Evolutionary conservation across 2,329 filamentous ascomycete genomes (phyloP), one percentile per base, ranked within the genome.

Genomic region (Fusarium staphyleae): DNA sequence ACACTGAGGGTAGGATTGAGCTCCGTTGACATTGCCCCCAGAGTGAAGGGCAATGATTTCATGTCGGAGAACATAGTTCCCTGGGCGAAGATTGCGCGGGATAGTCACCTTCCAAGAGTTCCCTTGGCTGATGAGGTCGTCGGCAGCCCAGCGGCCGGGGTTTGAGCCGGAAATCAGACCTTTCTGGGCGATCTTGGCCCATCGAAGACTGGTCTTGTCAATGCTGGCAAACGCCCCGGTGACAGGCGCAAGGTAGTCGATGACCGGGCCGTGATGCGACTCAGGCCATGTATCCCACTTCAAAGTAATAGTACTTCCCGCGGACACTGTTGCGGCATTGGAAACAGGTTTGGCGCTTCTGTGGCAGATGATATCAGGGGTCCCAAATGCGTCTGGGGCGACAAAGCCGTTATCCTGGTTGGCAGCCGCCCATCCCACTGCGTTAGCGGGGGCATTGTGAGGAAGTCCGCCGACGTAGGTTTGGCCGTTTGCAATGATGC

Each of bases 201-300:
- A 87, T 56, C 78, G 68, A 30, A 87, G 77, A 14, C 69, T 66
- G 5, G 69, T 70, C 72, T 83, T 81, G 71, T 81, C 78, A 47
- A 80, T 78, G 6, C 73, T 72, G 16, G 77, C 71, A 67, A 82
- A 86, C 67, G 85, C 80, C 22, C 77, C 79, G 15, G 54, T 56
- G 40, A 78, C 75, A 59, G 78, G 76, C 52, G 85, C 85, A 30
- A 87, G 73, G 74, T 87, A 87, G 68, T 80, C 80, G 60, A 86
- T 77, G 61, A 87, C 77, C 14, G 84, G 84, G 2, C 84, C 84
- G 60, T 86, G 78, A 74, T 90, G 80, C 48, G 78, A 81, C 9
- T 81, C 76, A n/a, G 87, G 86, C 87, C 87, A 90, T 13, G 75
- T 75, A 52, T 78, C 82, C 87, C 87, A 89, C 64, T 83, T 78